These are phyloP conservation scores for Lachancea kluyveri DNA, from an alignment of 805 yeast species.

Conservation along the genomic window DNA sequence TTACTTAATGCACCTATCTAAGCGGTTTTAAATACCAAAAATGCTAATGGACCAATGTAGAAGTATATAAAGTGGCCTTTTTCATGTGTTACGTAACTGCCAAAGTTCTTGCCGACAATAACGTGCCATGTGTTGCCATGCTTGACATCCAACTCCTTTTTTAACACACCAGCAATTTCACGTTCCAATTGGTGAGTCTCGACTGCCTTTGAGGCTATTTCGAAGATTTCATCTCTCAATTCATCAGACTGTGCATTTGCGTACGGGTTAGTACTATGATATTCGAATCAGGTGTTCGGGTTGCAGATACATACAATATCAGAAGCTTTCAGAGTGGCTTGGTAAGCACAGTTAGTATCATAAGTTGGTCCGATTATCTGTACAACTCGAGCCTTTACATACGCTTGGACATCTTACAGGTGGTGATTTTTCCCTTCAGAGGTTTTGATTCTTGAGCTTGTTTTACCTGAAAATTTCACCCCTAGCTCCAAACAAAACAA, in stretches of 20 bases:
- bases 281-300: no score
- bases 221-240: constrained; percentile 23
- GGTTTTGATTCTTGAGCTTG: no score
- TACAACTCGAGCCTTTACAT: no score
- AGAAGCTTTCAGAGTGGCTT: constrained; percentile 27
- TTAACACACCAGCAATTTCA: constrained; percentile 60
- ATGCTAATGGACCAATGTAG: constrained; percentile 63
- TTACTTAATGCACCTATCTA: no score
- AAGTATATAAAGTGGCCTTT: constrained; percentile 66
- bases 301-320: constrained; percentile 32
- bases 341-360: neutral
- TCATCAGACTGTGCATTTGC: constrained; percentile 25
- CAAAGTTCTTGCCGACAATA: constrained; percentile 73
- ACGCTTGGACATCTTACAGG: no score
- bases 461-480: no score
- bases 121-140: constrained; percentile 78
- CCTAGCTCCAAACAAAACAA: no score
- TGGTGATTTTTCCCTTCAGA: no score
- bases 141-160: constrained; percentile 55
- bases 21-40: constrained; percentile 63
- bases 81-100: constrained; percentile 75
- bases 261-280: no score
- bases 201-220: constrained; percentile 20
- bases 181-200: constrained; percentile 23
- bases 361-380: neutral